These are phyloP conservation scores for Didymella glomerata DNA, from an alignment of 2,329 filamentous ascomycete genomes.

Conservation along the genomic window DNA sequence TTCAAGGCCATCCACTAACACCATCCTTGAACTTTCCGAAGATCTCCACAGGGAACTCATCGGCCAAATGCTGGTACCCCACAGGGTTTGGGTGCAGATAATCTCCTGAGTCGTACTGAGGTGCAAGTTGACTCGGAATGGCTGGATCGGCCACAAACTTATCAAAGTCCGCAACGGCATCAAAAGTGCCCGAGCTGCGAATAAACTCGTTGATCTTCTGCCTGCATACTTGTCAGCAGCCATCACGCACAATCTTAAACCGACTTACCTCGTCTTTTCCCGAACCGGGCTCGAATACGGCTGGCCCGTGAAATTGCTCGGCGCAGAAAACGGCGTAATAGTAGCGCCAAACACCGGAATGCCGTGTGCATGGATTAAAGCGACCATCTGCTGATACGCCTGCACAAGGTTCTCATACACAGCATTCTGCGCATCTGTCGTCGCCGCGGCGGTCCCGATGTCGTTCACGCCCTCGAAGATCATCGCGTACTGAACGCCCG, in stretches of 20 bases:
- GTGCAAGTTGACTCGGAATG: constrained; percentile 58
- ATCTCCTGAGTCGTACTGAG: constrained; percentile 67
- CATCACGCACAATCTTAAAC: not conserved
- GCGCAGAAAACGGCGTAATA: constrained; percentile 69
- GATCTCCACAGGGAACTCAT: constrained; percentile 65
- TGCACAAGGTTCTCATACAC: constrained; percentile 63
- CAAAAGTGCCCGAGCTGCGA: constrained; percentile 63
- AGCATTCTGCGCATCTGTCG: constrained; percentile 54
- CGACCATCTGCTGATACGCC: constrained; percentile 67
- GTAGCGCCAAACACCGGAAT: constrained; percentile 70
- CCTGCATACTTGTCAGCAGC: constrained; percentile 2
- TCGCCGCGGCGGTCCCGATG: constrained; percentile 63
- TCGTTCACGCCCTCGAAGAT: constrained; percentile 73
- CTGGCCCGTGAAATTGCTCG: constrained; percentile 54
- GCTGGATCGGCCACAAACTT: constrained; percentile 61
- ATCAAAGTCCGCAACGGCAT: constrained; percentile 71
- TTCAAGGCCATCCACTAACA: constrained; percentile 3
- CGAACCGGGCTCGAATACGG: constrained; percentile 63
- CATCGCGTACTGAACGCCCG: constrained; percentile 67
- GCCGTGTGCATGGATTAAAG: constrained; percentile 62
- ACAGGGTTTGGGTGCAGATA: constrained; percentile 69
- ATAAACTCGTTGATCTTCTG: constrained; percentile 70
- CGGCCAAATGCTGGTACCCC: constrained; percentile 68
- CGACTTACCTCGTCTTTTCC: constrained; percentile 61
- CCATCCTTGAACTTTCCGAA: constrained; percentile 52